phyloP scores from a whole-genome alignment of 129 eudicot genomes.

The Chrysanthemum lavandulifolium region DNA sequence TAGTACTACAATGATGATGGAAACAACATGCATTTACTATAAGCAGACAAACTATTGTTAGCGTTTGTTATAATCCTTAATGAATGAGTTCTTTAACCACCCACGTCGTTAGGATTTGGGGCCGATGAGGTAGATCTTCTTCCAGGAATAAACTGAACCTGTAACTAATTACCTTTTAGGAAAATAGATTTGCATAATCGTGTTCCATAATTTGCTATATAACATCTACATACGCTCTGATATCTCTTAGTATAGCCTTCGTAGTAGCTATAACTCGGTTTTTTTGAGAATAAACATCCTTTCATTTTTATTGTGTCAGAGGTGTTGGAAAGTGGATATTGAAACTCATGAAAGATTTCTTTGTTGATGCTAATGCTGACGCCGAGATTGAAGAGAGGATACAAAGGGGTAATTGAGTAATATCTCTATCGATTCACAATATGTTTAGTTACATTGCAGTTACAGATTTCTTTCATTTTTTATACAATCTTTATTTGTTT shows the following conservation, averaged over 20 bases:
- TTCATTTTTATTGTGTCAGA: slow-evolving; percentile 35
- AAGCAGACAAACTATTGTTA: too few species aligned
- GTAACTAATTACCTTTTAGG: not conserved
- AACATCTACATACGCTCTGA: not conserved
- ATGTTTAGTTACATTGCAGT: slow-evolving; percentile 21
- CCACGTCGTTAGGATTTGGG: too few species aligned
- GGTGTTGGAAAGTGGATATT: slow-evolving; percentile 93
- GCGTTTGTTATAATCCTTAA: too few species aligned
- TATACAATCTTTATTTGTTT: not conserved
- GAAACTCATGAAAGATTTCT: slow-evolving; percentile 75
- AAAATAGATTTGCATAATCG: too few species aligned
- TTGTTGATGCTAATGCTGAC: slow-evolving; percentile 48
- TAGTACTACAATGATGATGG: too few species aligned
- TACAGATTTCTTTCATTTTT: not conserved
- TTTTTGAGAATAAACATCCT: not conserved
- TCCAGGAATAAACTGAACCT: too few species aligned
- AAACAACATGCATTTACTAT: too few species aligned
- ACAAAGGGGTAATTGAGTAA: slow-evolving; percentile 59
- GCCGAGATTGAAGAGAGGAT: slow-evolving; percentile 50
- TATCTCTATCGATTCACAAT: not conserved
- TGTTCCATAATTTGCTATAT: too few species aligned
- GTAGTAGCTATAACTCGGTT: not conserved
- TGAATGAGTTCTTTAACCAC: too few species aligned
- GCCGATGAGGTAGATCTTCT: too few species aligned
- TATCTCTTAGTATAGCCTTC: too few species aligned